These are phyloP conservation scores for Digitaria exilis DNA, from an alignment of 202 grass and related monocot species.

Conservation along the genomic window DNA sequence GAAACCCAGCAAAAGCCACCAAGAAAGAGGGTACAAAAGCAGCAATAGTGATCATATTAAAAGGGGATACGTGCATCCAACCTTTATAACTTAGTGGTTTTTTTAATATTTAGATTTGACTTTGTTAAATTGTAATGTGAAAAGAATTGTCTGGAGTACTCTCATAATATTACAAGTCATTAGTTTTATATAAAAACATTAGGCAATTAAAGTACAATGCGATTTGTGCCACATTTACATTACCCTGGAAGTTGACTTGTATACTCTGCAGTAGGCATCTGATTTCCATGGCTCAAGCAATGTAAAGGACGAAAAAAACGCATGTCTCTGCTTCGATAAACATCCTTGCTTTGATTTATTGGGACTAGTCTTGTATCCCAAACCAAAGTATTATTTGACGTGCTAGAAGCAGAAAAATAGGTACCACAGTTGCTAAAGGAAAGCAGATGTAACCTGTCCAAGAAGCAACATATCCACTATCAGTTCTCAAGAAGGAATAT, in stretches of 20 bases:
- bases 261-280: conserved; percentile 84
- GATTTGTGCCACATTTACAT: conserved; percentile 22
- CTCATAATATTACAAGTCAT: background rate
- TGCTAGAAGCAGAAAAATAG: conserved; percentile 89
- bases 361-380: conserved; percentile 86
- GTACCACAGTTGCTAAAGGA: conserved; percentile 92
- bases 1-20: background rate
- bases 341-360: conserved; percentile 48
- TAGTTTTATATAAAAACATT: background rate
- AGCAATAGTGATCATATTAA: background rate
- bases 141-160: background rate
- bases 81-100: background rate
- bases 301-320: conserved; percentile 92
- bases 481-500: conserved; percentile 43
- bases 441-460: conserved; percentile 86
- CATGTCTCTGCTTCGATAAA: conserved; percentile 69
- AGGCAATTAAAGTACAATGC: background rate
- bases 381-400: conserved; percentile 86
- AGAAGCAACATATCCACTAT: conserved; percentile 33
- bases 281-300: conserved; percentile 84
- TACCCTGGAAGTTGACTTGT: conserved; percentile 82
- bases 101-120: conserved; percentile 11
- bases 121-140: background rate
- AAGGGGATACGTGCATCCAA: background rate
- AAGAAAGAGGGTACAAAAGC: background rate